A percentile compares a stretch with the other conserved stretches of the same genome.
Evolutionary conservation across 2,329 filamentous ascomycete species (phyloP).

Genomic region (Lachnellula suecica): DNA sequence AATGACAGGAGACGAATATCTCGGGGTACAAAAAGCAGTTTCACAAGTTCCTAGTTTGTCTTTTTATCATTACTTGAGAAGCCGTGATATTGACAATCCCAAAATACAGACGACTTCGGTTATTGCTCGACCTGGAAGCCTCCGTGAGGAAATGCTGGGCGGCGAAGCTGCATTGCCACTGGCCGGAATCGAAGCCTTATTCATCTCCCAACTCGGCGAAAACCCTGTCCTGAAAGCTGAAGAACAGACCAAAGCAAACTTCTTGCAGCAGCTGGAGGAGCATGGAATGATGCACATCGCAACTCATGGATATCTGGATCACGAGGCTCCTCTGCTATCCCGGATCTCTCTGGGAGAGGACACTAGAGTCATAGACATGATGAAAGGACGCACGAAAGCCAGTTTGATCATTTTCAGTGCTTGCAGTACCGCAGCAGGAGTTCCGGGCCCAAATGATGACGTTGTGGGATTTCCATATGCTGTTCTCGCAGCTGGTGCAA

Average conservation of each 20-base stretch:
- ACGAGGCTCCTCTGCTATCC: background rate
- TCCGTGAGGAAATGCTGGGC: background rate
- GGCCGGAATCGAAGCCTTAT: background rate
- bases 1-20: background rate
- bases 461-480: background rate
- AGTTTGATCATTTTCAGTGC: background rate
- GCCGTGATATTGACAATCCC: background rate
- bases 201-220: background rate
- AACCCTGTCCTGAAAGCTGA: background rate
- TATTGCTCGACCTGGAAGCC: background rate
- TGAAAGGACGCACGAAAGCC: background rate
- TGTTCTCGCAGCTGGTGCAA: background rate
- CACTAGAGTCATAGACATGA: background rate
- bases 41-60: background rate
- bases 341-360: background rate
- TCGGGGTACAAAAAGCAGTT: background rate
- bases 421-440: background rate
- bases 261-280: background rate
- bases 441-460: background rate
- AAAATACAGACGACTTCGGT: background rate
- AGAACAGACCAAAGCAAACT: background rate
- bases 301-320: background rate
- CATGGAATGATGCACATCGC: background rate
- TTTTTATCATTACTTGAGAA: background rate
- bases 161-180: background rate